Evolutionary conservation across 2,329 filamentous ascomycete genomes (phyloP).

Genomic region (Macrophomina pseudophaseolina): DNA sequence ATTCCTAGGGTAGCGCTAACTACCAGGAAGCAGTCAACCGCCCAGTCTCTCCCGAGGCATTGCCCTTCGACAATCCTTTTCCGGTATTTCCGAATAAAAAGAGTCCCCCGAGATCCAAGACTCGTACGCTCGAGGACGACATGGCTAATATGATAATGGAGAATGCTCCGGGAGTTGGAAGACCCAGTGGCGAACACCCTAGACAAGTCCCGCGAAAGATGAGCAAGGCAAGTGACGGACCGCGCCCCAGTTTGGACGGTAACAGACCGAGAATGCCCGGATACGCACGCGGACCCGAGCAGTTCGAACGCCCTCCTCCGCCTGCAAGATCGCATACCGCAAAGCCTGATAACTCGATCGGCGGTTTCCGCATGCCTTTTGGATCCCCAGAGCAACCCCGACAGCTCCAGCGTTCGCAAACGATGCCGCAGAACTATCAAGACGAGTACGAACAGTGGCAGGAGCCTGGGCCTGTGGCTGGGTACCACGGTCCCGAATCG

Average conservation of each 20-base stretch:
- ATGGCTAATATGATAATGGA: conserved; percentile 43
- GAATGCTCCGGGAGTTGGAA: conserved; percentile 1
- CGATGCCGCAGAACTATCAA: conserved; percentile 43
- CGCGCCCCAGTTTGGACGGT: conserved; percentile 19
- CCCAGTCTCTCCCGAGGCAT: conserved; percentile 33
- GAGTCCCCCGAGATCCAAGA: conserved; percentile 35
- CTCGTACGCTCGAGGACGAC: conserved; percentile 38
- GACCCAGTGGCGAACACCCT: conserved; percentile 21
- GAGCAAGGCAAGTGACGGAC: conserved; percentile 25
- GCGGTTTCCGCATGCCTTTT: conserved; percentile 25
- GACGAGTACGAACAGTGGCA: conserved; percentile 37
- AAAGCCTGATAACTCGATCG: conserved; percentile 4
- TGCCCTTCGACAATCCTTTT: conserved; percentile 53
- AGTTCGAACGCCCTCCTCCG: conserved; percentile 26
- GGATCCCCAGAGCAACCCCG: conserved; percentile 23
- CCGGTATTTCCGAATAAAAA: conserved; percentile 49
- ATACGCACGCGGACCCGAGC: conserved; percentile 28
- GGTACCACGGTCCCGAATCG: conserved; percentile 45
- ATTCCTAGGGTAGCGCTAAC: conserved; percentile 14
- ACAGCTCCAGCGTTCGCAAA: conserved; percentile 40
- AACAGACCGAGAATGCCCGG: conserved; percentile 11
- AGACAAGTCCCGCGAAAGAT: conserved; percentile 24
- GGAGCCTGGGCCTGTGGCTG: conserved; percentile 40
- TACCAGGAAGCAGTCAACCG: conserved; percentile 31
- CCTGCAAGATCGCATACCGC: conserved; percentile 28